Evolutionary conservation across 106 monocot genomes (phyloP), one percentile per base, ranked within the genome.

Genomic region (Dendrobium chrysotoxum): DNA sequence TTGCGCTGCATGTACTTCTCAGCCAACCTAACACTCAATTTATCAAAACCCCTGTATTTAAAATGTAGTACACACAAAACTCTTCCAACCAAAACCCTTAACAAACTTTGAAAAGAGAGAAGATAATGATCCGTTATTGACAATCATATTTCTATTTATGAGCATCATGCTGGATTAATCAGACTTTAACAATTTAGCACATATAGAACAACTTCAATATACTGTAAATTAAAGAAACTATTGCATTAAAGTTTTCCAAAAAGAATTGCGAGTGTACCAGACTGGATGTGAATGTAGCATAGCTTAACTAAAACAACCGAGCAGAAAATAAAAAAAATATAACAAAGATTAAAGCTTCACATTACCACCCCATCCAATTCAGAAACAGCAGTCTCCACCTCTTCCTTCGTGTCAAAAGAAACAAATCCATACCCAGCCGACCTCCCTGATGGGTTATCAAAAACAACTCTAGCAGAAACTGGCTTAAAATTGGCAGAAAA

Each of bases 361-460:
- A 8, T 79, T 39, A 98, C 98, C 95, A 91, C 93, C 21, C 92
- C 98, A 88, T 98, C 88, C 47, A 98, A 79, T 83, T 92, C 92
- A 80, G 91, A 75, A 76, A 95, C 39, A 77, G 89, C 98, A 82
- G 92, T 85, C 53, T 89, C 89, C 5, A 88, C 91, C 85, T 98
- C 98, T 82, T 98, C 95, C 78, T 85, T 77, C 38, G 98, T 95
- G 57, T 85, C 77, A 87, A 98, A 98, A 21, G 81, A 85, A 83
- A 95, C 92, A 91, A 95, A 98, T 25, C 98, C 98, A 83, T 98
- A 98, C 4, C 98, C 98, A 78, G 92, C 85, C 68, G 95, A 86
- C 80, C 61, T 90, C 77, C 94, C 92, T 35, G 88, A 71, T 77
- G 88, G 84, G 75, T 83, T 88, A 12, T 92, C 89, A 79, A 98